A percentile compares a stretch with the other conserved stretches of the same genome.
Evolutionary conservation across 768 basidiomycete species (phyloP).

Genomic region (Termitomyces sp.): DNA sequence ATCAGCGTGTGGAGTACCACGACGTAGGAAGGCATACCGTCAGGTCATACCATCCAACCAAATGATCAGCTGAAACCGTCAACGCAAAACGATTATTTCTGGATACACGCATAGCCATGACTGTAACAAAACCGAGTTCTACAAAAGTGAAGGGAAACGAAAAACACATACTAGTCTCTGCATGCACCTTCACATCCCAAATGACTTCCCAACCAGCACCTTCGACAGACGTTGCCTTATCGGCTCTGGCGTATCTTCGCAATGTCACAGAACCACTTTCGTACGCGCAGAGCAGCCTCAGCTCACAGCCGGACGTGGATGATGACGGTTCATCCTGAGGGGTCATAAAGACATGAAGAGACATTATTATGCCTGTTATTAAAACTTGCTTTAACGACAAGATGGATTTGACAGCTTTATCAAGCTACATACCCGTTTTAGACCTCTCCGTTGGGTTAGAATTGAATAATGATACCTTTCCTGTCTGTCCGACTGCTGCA

Average conservation of each 20-base stretch:
- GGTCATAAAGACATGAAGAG: constrained; percentile 59
- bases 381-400: background rate
- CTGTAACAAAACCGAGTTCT: constrained; percentile 29
- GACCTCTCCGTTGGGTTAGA: constrained; percentile 48
- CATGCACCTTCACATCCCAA: constrained; percentile 67
- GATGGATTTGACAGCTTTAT: background rate
- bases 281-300: constrained; percentile 72
- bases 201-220: constrained; percentile 70
- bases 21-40: constrained; percentile 26
- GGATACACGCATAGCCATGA: constrained; percentile 85
- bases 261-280: constrained; percentile 87
- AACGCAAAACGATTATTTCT: constrained; percentile 55
- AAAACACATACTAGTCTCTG: constrained; percentile 58
- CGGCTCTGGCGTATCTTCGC: constrained; percentile 43
- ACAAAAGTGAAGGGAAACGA: background rate
- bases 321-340: constrained; percentile 19
- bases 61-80: constrained; percentile 84
- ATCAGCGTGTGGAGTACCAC: no score
- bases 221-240: constrained; percentile 52
- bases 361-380: constrained; percentile 81
- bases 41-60: constrained; percentile 64
- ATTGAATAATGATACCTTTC: constrained; percentile 30
- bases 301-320: constrained; percentile 28
- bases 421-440: constrained; percentile 45
- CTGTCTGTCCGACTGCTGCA: constrained; percentile 74